Conservation (phyloP, 805 yeast genomes). For the Pichia kluyveri region DNA sequence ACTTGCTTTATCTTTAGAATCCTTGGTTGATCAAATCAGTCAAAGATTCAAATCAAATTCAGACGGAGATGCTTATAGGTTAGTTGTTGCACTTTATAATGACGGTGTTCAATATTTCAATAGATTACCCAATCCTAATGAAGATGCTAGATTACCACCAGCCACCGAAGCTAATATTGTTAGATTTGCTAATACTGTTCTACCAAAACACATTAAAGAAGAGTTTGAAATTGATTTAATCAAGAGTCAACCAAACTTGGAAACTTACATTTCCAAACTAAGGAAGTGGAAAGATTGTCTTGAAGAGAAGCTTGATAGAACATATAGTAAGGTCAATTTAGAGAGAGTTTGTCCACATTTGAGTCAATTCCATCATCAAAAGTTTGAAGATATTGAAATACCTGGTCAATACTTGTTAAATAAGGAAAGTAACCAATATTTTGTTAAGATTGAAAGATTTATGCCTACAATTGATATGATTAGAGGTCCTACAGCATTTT, state of each 20-base stretch:
- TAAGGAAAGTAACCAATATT: slow-evolving; percentile 83
- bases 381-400: slow-evolving; percentile 93
- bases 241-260: slow-evolving; percentile 77
- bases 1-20: slow-evolving; percentile 84
- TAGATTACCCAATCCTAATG: slow-evolving; percentile 78
- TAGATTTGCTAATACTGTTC: slow-evolving; percentile 84
- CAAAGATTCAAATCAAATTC: slow-evolving; percentile 89
- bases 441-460: slow-evolving; percentile 87
- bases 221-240: slow-evolving; percentile 92
- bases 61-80: slow-evolving; percentile 92
- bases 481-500: slow-evolving; percentile 85
- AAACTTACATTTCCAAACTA: slow-evolving; percentile 72
- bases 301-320: slow-evolving; percentile 84
- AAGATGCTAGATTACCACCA: slow-evolving; percentile 80
- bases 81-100: slow-evolving; percentile 83
- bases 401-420: slow-evolving; percentile 94
- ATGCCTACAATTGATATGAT: slow-evolving; percentile 81
- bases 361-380: slow-evolving; percentile 96
- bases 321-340: slow-evolving; percentile 68
- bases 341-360: slow-evolving; percentile 92
- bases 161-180: slow-evolving; percentile 84
- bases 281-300: slow-evolving; percentile 89
- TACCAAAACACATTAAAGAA: slow-evolving; percentile 80
- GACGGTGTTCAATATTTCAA: slow-evolving; percentile 91
- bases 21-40: slow-evolving; percentile 89